These are phyloP conservation scores for Diaporthe humulicola DNA, from an alignment of 2,329 filamentous ascomycete genomes.

Conservation along the genomic window DNA sequence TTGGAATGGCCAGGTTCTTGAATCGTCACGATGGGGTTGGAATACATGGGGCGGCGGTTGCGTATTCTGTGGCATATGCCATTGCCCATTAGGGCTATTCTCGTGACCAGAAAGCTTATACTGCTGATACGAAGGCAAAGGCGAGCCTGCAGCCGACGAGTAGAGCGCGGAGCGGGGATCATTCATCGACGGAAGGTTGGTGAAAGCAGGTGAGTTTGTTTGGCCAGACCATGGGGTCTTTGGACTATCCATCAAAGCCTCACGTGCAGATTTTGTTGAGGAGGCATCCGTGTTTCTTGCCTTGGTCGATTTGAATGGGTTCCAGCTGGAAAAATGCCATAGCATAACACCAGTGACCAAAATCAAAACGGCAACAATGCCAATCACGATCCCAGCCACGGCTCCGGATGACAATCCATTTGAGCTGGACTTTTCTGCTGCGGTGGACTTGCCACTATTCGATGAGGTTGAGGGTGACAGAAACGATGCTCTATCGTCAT, in stretches of 20 bases:
- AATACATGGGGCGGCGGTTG: not conserved
- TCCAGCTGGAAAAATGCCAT: conserved; percentile 31
- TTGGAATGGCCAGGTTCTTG: not conserved
- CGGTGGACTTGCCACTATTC: not conserved
- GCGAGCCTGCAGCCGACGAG: not conserved
- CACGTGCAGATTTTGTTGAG: not conserved
- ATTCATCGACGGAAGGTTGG: not conserved
- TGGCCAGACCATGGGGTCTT: not conserved
- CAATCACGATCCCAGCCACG: conserved; percentile 39
- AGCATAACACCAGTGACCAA: conserved; percentile 5
- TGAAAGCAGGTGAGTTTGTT: not conserved
- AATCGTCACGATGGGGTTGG: not conserved
- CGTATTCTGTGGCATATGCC: not conserved
- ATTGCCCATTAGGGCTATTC: not conserved
- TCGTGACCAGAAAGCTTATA: not conserved
- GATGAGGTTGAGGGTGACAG: conserved; percentile 33
- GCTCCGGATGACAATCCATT: conserved; percentile 36
- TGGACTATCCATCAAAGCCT: not conserved
- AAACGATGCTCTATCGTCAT: conserved; percentile 39
- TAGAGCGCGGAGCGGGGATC: not conserved
- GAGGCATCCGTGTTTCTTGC: not conserved
- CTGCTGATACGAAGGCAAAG: not conserved
- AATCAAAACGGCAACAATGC: conserved; percentile 25
- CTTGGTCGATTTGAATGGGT: not conserved
- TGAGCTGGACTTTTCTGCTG: not conserved